A percentile compares a stretch with the other conserved stretches of the same genome.
These are phyloP conservation scores for Thielaviopsis euricoi DNA, from an alignment of 2,329 filamentous ascomycete genomes.

Conservation along the genomic window DNA sequence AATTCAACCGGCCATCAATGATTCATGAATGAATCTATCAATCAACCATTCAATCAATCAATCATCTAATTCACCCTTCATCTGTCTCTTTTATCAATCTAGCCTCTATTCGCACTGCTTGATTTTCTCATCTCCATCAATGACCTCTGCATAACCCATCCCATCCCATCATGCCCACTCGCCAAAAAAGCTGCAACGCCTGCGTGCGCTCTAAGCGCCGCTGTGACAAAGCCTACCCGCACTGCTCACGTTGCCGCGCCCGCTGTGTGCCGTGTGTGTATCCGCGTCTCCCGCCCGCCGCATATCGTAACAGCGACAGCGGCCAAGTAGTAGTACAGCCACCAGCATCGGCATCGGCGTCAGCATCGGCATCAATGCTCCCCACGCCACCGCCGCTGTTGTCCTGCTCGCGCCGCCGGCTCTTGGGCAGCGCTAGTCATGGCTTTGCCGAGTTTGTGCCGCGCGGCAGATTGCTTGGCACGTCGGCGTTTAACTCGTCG, in stretches of 20 bases:
- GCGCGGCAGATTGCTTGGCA: background rate
- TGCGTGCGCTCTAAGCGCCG: constrained; percentile 31
- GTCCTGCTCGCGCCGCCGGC: background rate
- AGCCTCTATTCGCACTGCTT: too few relatives aligned
- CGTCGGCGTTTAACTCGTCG: background rate
- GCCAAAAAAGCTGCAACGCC: constrained; percentile 33
- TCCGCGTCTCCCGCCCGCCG: background rate
- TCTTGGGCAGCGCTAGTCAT: too few relatives aligned
- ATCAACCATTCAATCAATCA: background rate
- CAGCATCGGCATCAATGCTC: background rate
- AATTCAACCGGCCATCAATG: background rate
- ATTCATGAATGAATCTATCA: background rate
- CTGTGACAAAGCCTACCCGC: constrained; percentile 28
- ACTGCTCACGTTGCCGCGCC: constrained; percentile 26
- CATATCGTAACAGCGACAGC: background rate
- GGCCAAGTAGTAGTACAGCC: background rate
- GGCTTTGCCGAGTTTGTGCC: too few relatives aligned
- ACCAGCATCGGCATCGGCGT: background rate
- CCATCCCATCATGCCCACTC: constrained; percentile 23
- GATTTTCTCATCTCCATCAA: too few relatives aligned
- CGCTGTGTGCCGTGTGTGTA: constrained; percentile 28
- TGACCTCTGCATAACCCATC: background rate
- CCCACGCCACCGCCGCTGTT: background rate
- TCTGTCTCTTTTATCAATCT: background rate
- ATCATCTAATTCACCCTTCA: background rate